phyloP scores from a whole-genome alignment of 768 basidiomycete species.

The Kwoniella europaea region DNA sequence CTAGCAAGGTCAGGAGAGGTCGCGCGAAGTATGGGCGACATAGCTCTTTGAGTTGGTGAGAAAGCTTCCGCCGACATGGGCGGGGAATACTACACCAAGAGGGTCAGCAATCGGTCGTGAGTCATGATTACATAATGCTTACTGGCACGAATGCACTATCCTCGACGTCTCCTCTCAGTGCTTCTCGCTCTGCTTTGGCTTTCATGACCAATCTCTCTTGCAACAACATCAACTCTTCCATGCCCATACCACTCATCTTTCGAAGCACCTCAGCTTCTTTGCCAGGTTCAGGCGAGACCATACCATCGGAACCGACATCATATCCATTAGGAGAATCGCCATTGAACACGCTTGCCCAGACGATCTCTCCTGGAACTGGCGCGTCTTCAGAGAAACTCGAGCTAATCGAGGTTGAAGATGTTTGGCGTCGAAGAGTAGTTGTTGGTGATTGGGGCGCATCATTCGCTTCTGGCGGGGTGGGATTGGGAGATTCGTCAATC shows the following conservation, averaged over 20 bases:
- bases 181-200: constrained; percentile 45
- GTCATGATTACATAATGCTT: constrained; percentile 4
- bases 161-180: constrained; percentile 21
- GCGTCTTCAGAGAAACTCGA: constrained; percentile 23
- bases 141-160: constrained; percentile 28
- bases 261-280: constrained; percentile 17
- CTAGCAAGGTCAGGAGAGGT: constrained; percentile 15
- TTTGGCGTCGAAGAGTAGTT: constrained; percentile 7
- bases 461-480: background rate
- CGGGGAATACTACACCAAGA: constrained; percentile 6
- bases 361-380: constrained; percentile 2
- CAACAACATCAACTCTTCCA: constrained; percentile 34
- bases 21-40: constrained; percentile 9
- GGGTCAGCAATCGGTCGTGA: background rate
- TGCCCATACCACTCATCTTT: constrained; percentile 35
- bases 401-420: constrained; percentile 18
- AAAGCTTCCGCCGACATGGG: constrained; percentile 15
- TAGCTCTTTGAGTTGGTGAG: constrained; percentile 3
- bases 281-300: background rate
- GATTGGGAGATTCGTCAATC: constrained; percentile 7
- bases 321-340: background rate
- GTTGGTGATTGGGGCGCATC: constrained; percentile 19
- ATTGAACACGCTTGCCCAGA: constrained; percentile 21
- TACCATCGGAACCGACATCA: constrained; percentile 10
- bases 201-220: constrained; percentile 43